Conservation (phyloP, 345 rosid species). For the Aethionema arabicum region DNA sequence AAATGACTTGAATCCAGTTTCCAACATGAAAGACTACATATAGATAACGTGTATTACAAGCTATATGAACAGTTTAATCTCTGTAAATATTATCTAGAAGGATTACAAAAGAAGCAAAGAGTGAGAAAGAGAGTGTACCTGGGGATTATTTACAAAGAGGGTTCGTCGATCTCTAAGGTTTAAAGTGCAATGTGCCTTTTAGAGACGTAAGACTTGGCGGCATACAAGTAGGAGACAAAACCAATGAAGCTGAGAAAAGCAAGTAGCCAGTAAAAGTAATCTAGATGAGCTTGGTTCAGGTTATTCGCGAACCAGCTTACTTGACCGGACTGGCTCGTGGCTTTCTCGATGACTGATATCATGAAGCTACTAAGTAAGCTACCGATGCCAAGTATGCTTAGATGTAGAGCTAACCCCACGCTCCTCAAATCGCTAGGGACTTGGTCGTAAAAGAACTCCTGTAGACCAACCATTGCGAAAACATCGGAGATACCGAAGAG, state of each 20-base stretch:
- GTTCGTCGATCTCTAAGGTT: not conserved
- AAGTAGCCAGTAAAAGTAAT: conserved; percentile 59
- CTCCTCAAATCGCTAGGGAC: conserved; percentile 55
- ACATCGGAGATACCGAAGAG: conserved; percentile 53
- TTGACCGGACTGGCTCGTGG: conserved; percentile 41
- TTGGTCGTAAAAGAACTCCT: conserved; percentile 69
- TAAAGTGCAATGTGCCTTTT: conserved; percentile 31
- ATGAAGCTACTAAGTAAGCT: conserved; percentile 57
- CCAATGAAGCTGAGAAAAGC: conserved; percentile 47
- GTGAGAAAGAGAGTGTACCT: conserved; percentile 14
- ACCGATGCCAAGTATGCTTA: conserved; percentile 64
- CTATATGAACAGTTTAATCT: not conserved
- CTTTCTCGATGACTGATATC: conserved; percentile 50
- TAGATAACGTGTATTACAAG: conserved; percentile 16
- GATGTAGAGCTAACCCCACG: conserved; percentile 59
- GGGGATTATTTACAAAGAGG: conserved; percentile 8
- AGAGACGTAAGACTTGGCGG: conserved; percentile 46
- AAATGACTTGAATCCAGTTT: not conserved
- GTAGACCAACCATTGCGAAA: conserved; percentile 64
- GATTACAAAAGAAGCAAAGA: not conserved
- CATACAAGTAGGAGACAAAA: conserved; percentile 40
- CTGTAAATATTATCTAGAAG: not conserved
- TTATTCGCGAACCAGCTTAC: conserved; percentile 58
- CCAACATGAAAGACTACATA: not conserved
- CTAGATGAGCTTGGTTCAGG: conserved; percentile 57